Base-by-base conservation (phyloP, 2,329 filamentous ascomycete genomes). In the Monilinia aucupariae region DNA sequence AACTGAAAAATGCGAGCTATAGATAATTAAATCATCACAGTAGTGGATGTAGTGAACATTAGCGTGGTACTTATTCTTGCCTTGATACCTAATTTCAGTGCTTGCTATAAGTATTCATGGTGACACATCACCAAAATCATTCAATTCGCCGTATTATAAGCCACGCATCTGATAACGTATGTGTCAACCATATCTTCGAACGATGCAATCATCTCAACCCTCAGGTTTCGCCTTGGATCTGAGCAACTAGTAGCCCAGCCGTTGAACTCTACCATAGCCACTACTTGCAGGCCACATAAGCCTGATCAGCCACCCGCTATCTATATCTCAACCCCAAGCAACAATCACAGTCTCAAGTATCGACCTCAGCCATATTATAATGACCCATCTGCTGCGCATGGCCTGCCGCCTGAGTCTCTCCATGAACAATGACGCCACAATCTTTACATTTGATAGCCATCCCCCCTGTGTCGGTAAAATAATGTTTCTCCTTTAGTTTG, bases 391-490 rank as follows among this genome's bases (percentile, higher is more conserved):
- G 74, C 51, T 79, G 76, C 12, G 86, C 86, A 73, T 92, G 89
- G 67, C 81, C 77, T 20, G 81, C 77, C 1, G 88, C 85, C 62
- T 82, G 84, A 49, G 77, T 76, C 74, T 91, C 81, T 1, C 90
- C 90, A 62, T 84, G 84, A 0, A 89, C 86, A 22, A 86, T 81
- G 80, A 84, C 85, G 2, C 83, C 81, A 71, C 90, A 93, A 3
- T 81, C 78, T 67, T 92, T 91, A 74, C 93, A 97, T 71, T 81
- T 85, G 64, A 97, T 83, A 45, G 84, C 80, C 72, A 97, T 91
- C 0, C 87, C 87, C 27, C 89, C 84, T 0, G 91, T 96, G 74
- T 97, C 91, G 0, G 92, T 97, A 71, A 85, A 97, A 74, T 97
- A 97, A 73, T 96, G 85, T 64, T 82, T 85, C 59, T 84, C 81